These are phyloP conservation scores for Phyllosticta paracitricarpa DNA, from an alignment of 2,329 filamentous ascomycete species.

Conservation along the genomic window DNA sequence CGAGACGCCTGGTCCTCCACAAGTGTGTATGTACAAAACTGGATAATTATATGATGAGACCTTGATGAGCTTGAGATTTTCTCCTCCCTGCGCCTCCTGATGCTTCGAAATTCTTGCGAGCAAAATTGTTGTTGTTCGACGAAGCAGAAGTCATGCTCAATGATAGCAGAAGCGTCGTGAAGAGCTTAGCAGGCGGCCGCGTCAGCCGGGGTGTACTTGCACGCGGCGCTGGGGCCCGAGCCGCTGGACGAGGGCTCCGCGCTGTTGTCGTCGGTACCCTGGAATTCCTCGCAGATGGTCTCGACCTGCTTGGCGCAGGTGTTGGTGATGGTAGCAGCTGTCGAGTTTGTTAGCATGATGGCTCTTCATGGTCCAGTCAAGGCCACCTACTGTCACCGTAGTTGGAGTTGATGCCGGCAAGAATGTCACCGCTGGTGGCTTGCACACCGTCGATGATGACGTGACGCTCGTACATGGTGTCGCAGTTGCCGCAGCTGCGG, in stretches of 20 bases:
- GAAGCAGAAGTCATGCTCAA: not conserved
- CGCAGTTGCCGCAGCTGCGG: slow-evolving; percentile 23
- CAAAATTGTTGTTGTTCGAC: not conserved
- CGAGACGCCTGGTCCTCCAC: not conserved
- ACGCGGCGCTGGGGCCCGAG: slow-evolving; percentile 7
- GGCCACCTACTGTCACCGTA: slow-evolving; percentile 1
- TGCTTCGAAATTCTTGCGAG: not conserved
- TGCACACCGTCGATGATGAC: slow-evolving; percentile 25
- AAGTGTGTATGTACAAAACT: not conserved
- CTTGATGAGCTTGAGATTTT: not conserved
- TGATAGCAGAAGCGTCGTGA: not conserved
- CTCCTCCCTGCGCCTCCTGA: not conserved
- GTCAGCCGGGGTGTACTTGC: slow-evolving; percentile 7
- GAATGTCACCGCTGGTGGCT: slow-evolving; percentile 23
- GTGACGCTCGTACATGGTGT: slow-evolving; percentile 19
- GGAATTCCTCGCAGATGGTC: slow-evolving; percentile 20
- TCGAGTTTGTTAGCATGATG: slow-evolving; percentile 30
- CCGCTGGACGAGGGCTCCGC: slow-evolving; percentile 21
- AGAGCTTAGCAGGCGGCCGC: slow-evolving; percentile 5
- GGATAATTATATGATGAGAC: not conserved
- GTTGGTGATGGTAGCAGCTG: slow-evolving; percentile 36
- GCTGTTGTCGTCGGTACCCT: slow-evolving; percentile 17
- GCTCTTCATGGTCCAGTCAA: not conserved
- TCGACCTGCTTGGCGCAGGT: slow-evolving; percentile 22
- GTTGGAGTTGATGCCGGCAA: slow-evolving; percentile 30